Evolutionary conservation across 1,284 basidiomycete species (phyloP).

Genomic region (Boletus semigastroideus): DNA sequence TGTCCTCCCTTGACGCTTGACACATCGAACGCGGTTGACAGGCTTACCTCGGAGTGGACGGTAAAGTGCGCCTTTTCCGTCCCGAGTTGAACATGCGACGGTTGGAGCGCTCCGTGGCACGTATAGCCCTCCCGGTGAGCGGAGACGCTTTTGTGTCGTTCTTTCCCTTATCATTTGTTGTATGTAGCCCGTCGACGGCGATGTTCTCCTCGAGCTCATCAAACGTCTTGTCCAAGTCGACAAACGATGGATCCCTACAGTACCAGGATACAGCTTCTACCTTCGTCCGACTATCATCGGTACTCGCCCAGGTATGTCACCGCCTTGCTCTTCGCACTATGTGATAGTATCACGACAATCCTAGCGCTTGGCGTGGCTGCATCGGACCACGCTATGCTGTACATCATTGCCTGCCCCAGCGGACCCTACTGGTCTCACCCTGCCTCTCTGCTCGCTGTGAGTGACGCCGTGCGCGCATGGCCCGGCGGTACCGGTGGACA

Average conservation of each 20-base stretch:
- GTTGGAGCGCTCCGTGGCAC: conserved; percentile 57
- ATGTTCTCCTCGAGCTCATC: conserved; percentile 67
- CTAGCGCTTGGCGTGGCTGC: conserved; percentile 64
- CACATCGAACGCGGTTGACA: too few species aligned
- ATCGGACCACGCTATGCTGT: conserved; percentile 70
- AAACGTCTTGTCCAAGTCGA: conserved; percentile 69
- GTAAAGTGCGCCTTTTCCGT: conserved; percentile 68
- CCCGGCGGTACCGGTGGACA: conserved; percentile 74
- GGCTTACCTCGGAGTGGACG: conserved; percentile 75
- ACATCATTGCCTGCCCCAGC: conserved; percentile 64
- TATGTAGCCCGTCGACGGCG: conserved; percentile 62
- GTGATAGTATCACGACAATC: neutral
- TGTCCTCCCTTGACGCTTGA: neutral
- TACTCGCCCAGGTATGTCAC: conserved; percentile 55
- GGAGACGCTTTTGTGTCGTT: neutral
- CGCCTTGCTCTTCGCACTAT: neutral
- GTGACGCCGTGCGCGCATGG: conserved; percentile 75
- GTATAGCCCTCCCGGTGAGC: conserved; percentile 66
- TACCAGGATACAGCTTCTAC: conserved; percentile 74
- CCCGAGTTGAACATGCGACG: conserved; percentile 83
- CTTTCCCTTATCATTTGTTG: neutral
- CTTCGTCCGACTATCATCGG: conserved; percentile 84
- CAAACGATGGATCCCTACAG: conserved; percentile 71
- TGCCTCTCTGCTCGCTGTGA: conserved; percentile 70
- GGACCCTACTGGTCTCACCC: conserved; percentile 76